Evolutionary conservation across 768 basidiomycete species (phyloP).

Genomic region (Boletus reticuloceps): DNA sequence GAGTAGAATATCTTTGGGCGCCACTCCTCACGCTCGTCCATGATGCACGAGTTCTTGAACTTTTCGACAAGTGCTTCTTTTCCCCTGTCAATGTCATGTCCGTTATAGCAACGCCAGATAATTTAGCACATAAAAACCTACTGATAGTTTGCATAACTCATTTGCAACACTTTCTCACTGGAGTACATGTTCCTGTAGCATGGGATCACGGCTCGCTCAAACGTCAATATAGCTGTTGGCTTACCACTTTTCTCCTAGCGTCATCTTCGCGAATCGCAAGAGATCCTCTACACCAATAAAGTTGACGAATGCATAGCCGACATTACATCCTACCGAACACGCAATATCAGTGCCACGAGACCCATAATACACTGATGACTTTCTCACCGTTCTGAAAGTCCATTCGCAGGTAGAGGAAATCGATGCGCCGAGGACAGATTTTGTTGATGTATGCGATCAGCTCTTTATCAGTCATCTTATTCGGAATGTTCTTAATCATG

Average conservation of each 20-base stretch:
- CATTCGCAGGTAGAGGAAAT: slow-evolving; percentile 87
- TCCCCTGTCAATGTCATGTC: slow-evolving; percentile 46
- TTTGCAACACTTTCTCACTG: slow-evolving; percentile 86
- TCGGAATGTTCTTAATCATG: slow-evolving; percentile 92
- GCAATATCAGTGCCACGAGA: slow-evolving; percentile 1
- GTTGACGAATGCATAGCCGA: slow-evolving; percentile 87
- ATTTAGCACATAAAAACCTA: slow-evolving; percentile 38
- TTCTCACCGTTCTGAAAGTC: slow-evolving; percentile 75
- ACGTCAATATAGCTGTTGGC: slow-evolving; percentile 13
- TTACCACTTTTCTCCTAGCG: slow-evolving; percentile 81
- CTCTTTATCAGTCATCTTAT: slow-evolving; percentile 83
- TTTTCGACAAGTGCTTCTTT: slow-evolving; percentile 90
- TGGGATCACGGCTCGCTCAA: slow-evolving; percentile 1
- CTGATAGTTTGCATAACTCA: slow-evolving; percentile 94
- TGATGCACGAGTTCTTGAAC: slow-evolving; percentile 88
- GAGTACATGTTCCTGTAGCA: slow-evolving; percentile 81
- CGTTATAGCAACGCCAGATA: slow-evolving; percentile 7
- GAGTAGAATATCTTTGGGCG: slow-evolving; percentile 85
- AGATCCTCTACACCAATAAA: slow-evolving; percentile 80
- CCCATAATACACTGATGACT: background rate
- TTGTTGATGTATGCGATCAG: slow-evolving; percentile 63
- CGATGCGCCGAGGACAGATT: slow-evolving; percentile 74
- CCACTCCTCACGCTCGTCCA: slow-evolving; percentile 84
- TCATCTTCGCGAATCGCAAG: slow-evolving; percentile 67
- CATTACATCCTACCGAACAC: slow-evolving; percentile 60